Evolutionary conservation across 2,329 filamentous ascomycete species (phyloP), one percentile per base, ranked within the genome.

Genomic region (Microcera coccophila): DNA sequence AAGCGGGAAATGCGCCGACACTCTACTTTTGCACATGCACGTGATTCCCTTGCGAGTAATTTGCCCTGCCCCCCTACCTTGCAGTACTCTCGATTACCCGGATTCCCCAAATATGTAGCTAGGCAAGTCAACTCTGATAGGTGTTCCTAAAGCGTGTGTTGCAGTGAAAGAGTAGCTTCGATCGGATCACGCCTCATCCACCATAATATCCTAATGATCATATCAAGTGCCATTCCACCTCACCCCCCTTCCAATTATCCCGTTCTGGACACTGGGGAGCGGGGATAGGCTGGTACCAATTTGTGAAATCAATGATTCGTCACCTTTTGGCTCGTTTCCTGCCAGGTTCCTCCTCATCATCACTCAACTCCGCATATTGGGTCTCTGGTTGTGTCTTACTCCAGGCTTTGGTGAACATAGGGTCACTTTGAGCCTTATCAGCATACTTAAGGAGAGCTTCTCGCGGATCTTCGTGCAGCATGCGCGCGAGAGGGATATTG

Each of bases 361-460:
- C 91, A 63, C 90, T 94, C 24, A 93, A 59, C 33, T 96, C 87
- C 7, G 87, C 86, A 70, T 94, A 98, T 53, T 96, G 85, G 19
- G 90, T 89, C 54, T 90, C 84, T 0, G 93, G 93, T 69, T 97
- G 91, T 28, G 90, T 97, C 55, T 85, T 78, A 61, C 85, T 86
- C 87, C 90, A 98, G 14, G 90, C 93, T 54, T 87, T 88, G 21
- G 93, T 98, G 61, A 97, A 98, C 57, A 95, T 77, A 1, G 90
- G 91, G 62, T 97, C 90, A 62, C 88, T 91, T 67, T 95, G 82
- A 11, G 90, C 90, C 62, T 94, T 84, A 42, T 95, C 88, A 28
- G 90, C 91, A 72, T 97, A 98, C 70, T 94, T 96, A 47, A 98
- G 70, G 60, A 98, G 70, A 35, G 93, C 93, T 67, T 95, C 93